Evolutionary conservation across 169 alveolate genomes (phyloP).

Genomic region (Plasmodium fragile): DNA sequence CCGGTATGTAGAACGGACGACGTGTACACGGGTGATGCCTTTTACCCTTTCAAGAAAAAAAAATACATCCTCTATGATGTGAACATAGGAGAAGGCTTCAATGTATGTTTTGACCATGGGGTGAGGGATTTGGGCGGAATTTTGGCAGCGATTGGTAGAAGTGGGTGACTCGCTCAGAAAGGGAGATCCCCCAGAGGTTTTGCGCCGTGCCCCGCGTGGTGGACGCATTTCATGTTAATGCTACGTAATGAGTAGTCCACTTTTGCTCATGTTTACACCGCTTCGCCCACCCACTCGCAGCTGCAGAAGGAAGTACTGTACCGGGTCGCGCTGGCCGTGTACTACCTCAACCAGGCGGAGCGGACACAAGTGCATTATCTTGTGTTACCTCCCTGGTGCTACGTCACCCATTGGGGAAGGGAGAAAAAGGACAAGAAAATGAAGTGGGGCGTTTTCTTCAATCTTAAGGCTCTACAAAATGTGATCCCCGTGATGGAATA

Average conservation of each 20-base stretch:
- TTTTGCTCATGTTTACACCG: background rate
- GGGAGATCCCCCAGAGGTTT: background rate
- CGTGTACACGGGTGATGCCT: conserved; percentile 39
- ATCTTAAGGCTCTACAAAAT: conserved; percentile 19
- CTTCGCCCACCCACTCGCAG: background rate
- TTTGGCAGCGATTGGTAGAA: background rate
- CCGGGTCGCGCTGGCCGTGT: conserved; percentile 50
- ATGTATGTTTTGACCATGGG: conserved; percentile 28
- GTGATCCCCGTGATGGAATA: conserved; percentile 72
- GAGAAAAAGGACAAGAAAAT: background rate
- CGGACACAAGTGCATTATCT: conserved; percentile 35
- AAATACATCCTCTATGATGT: conserved; percentile 77
- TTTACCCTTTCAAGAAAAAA: conserved; percentile 40
- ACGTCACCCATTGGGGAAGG: conserved; percentile 68
- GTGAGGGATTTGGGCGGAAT: background rate
- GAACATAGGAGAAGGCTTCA: conserved; percentile 80
- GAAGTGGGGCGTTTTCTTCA: conserved; percentile 37
- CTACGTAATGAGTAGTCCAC: background rate
- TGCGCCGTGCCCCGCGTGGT: background rate
- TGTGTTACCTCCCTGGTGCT: conserved; percentile 82
- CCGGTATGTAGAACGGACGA: conserved; percentile 35
- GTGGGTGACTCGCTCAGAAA: background rate
- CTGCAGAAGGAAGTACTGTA: conserved; percentile 78
- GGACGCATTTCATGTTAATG: background rate
- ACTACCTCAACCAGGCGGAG: conserved; percentile 28